Evolutionary conservation across 2,329 filamentous ascomycete genomes (phyloP), one percentile per base, ranked within the genome.

Genomic region (Cladosporium cucumerinum): DNA sequence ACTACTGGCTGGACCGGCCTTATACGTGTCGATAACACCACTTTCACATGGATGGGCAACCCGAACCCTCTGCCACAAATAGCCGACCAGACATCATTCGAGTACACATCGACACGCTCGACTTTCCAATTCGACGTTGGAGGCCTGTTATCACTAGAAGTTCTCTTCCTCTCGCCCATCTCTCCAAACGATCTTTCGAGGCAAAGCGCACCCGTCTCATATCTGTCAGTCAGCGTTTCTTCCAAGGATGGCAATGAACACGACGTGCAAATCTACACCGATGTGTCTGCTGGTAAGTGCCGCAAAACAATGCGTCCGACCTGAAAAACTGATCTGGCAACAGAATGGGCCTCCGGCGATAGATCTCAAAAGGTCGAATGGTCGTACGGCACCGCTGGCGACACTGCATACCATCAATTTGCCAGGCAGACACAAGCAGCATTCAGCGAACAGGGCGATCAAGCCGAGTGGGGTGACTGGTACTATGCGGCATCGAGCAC

Each of bases 261-360:
- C 73, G 78, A 85, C 51, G 87, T 92, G 1, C 85, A 91, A 71
- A 72, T 93, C 5, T 93, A 93, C 72, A 82, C 88, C 26, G 90
- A 93, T 72, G 87, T 92, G 46, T 87, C 88, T 63, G 87, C 86
- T 64, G 87, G 87, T 89, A 74, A 74, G 83, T 59, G 34, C n/a
- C 2, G n/a, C 8, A 8, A 32, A 54, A 7, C 12, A 21, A 39
- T 39, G 11, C 39, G 14, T 59, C 26, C 12, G 25, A 23, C 12
- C 26, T 34, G 36, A 23, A 21, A 70, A 23, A 43, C 32, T 69
- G 25, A 65, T 39, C 36, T 36, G 39, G 61, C 49, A 46, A 34
- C 65, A 91, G 90, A 93, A 82, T 92, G 88, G 86, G 84, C 86
- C 3, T 88, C 88, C 16, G 88, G 89, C 25, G 85, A 92, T 71